Conservation (phyloP, 495 filamentous ascomycete genomes). For the Staphylotrichum tortipilum region DNA sequence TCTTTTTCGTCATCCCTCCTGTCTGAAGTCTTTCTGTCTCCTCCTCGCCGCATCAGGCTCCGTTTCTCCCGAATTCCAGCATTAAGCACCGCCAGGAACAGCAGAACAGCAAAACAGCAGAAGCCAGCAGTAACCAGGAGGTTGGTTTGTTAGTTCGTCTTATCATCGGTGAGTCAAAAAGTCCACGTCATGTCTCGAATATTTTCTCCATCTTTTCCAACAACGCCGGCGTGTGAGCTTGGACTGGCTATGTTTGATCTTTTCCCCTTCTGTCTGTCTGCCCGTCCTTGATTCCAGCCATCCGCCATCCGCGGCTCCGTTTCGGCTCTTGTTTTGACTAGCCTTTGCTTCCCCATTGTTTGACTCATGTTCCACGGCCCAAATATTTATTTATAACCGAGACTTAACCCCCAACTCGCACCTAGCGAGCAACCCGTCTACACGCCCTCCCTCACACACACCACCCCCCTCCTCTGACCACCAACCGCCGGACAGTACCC, state of each 20-base stretch:
- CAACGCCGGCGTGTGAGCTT: background rate
- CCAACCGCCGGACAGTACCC: no score
- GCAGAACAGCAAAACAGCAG: background rate
- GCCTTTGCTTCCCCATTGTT: background rate
- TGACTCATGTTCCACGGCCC: background rate
- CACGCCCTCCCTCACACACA: no score
- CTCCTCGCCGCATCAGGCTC: slow-evolving; percentile 4
- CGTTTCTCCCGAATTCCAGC: background rate
- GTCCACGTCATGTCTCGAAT: background rate
- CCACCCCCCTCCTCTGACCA: no score
- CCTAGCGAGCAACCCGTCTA: no score
- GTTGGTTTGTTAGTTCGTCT: no score
- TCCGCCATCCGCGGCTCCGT: slow-evolving; percentile 8
- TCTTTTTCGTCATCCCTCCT: slow-evolving; percentile 9
- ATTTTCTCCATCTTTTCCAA: background rate
- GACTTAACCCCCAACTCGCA: no score
- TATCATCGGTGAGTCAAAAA: no score
- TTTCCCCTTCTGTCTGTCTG: background rate
- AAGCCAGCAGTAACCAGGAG: background rate
- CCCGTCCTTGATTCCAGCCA: slow-evolving; percentile 8
- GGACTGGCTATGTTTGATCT: no score
- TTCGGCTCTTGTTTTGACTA: background rate
- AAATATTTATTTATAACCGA: background rate
- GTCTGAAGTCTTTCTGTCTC: background rate
- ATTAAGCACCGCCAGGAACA: background rate